Base-by-base conservation (phyloP, 1,139 yeast species). In the Trichomonascaceae sp. region DNA sequence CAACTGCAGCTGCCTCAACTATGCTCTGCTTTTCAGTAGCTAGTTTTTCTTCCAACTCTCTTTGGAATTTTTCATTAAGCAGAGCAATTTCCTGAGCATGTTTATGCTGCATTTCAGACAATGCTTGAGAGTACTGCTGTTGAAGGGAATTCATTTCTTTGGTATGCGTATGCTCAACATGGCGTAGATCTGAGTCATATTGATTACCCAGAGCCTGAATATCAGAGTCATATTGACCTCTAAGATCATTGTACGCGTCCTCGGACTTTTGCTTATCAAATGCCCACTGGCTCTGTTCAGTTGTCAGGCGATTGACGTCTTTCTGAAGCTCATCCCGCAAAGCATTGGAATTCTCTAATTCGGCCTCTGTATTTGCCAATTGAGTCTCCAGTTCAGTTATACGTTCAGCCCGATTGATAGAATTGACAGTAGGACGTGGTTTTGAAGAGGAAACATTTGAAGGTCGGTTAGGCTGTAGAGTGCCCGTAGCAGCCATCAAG, bases 271-370 rank as follows among this genome's bases (percentile, higher is more conserved):
- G 51, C 24, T 30, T 47, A 18, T 52, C 52, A 9, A 77, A 60
- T 53, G 75, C 78, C 63, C 73, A 75, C 54, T 73, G 60, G 3
- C 55, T 52, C 27, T 54, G 57, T 17, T 60, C 63, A 10, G 60
- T 59, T 54, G 54, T 55, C 18, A 60, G 53, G 6, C 58, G 46
- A 19, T 45, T 47, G 3, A 61, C 49, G 43, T 59, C 62, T 10
- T 43, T 24, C 27, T 55, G 52, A 20, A 55, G 49, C 18, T 44
- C 47, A 15, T 48, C 32, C 18, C 17, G 41, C 15, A 3, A 3
- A 10, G 22, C 50, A 8, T 45, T 45, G n/a, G n/a, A 45, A 15
- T 12, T 39, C 24, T 45, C 39, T 36, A 19, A n/a, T 45, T 50
- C 43, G 6, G 45, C 18, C 15, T 43, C 15, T 8, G 22, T 12